Conservation (phyloP, 73 alveolate genomes). For the Loxodes magnus region DNA sequence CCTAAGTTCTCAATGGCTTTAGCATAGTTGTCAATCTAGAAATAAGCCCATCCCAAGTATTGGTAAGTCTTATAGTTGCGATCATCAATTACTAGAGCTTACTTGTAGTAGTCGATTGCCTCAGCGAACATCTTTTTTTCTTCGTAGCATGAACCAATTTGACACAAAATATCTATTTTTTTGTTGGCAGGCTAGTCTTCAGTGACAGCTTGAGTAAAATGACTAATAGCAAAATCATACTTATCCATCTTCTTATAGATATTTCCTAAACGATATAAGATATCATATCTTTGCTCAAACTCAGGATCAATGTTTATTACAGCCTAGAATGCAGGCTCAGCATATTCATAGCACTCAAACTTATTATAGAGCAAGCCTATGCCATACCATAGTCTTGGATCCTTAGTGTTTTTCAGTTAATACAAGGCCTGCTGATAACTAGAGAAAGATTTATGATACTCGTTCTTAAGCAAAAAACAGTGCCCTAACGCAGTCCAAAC, state of each 20-base stretch:
- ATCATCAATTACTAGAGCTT: constrained; percentile 41
- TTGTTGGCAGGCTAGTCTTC: constrained; percentile 39
- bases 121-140: constrained; percentile 27
- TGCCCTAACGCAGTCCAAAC: constrained; percentile 71
- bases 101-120: constrained; percentile 37
- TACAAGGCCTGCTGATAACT: constrained; percentile 51
- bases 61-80: constrained; percentile 32
- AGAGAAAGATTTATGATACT: constrained; percentile 36
- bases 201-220: constrained; percentile 39
- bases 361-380: constrained; percentile 50
- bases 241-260: constrained; percentile 42
- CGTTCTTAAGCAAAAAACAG: constrained; percentile 45
- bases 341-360: constrained; percentile 23
- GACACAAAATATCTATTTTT: constrained; percentile 45
- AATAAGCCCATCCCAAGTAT: constrained; percentile 45
- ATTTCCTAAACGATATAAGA: constrained; percentile 40
- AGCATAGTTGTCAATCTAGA: constrained; percentile 17
- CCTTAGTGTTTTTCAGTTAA: constrained; percentile 36
- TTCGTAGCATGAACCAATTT: constrained; percentile 53
- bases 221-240: constrained; percentile 33
- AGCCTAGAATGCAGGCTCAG: constrained; percentile 9
- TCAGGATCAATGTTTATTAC: constrained; percentile 6
- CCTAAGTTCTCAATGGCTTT: constrained; percentile 31
- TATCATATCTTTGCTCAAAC: constrained; percentile 51
- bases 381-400: constrained; percentile 56